Base-by-base conservation (phyloP, 495 filamentous ascomycete species). In the Rostrohypoxylon terebratum region DNA sequence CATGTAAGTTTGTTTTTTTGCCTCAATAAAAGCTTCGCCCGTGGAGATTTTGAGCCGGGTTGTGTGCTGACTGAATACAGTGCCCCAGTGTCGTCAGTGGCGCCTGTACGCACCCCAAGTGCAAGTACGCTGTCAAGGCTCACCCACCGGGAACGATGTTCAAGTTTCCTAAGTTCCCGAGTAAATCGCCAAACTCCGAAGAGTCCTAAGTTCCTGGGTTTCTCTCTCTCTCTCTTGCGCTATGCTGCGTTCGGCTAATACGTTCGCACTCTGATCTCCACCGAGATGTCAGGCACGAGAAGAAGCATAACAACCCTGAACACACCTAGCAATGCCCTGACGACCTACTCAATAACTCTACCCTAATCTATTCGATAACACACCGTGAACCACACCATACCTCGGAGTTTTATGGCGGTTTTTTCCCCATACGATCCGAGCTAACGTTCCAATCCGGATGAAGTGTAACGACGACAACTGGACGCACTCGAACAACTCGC, bases 101-200 rank as follows among this genome's bases (percentile, higher is more conserved):
- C 4, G 63, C 78, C 6, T 87, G 85, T 66, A 77, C 67, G 0
- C 78, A 83, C 21, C 80, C 80, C 20, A 77, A 77, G 20, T 88
- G 86, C 77, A 82, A 84, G 38, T 88, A 85, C 74, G 64, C 61
- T 18, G 68, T 78, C 9, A 81, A 83, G 10, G 83, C 82, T 14
- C 86, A 88, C 66, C 85, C 86, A 0, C 84, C 84, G 0, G 81
- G 80, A n/a, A 87, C 84, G 1, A 81, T 79, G 23, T 79, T 84
- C 40, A 83, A 78, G 65, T 71, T 75, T 28, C 66, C 76, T 5
- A 81, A 25, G 28, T 18, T 9, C 4, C 51, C 9, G 51, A 55
- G 14, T 31, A 6, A 6, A 31, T 55, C 6, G 11, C 31, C 3
- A 10, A 21, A 16, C 28, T 55, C 4, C 4, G 14, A 4, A 3